phyloP scores from a whole-genome alignment of 768 basidiomycete species.

The Tylopilus intermedius region DNA sequence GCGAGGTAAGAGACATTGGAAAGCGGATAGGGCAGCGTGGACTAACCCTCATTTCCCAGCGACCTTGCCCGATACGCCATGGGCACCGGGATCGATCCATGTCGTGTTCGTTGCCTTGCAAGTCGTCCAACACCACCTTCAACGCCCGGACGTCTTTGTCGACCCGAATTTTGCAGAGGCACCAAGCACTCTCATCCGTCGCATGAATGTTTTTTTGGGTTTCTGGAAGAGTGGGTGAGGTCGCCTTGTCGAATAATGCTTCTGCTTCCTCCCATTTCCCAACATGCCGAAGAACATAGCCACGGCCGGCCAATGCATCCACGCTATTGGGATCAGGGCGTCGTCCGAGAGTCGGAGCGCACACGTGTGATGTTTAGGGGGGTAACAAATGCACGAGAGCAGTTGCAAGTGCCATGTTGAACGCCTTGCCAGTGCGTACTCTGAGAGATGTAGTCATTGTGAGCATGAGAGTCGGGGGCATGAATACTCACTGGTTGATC shows the following conservation, averaged over 20 bases:
- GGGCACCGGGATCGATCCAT: slow-evolving; percentile 71
- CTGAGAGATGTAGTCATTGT: slow-evolving; percentile 35
- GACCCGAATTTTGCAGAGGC: slow-evolving; percentile 48
- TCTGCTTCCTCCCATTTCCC: slow-evolving; percentile 67
- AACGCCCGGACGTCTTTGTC: slow-evolving; percentile 47
- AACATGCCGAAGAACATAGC: slow-evolving; percentile 62
- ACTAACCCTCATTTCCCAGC: slow-evolving; percentile 71
- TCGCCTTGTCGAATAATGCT: slow-evolving; percentile 55
- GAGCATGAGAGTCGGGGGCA: background rate
- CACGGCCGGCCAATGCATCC: slow-evolving; percentile 67
- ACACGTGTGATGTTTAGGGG: slow-evolving; percentile 84
- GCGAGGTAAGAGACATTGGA: slow-evolving; percentile 1
- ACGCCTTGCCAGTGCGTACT: slow-evolving; percentile 44
- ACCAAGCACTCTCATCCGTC: slow-evolving; percentile 84
- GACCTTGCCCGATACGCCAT: slow-evolving; percentile 79
- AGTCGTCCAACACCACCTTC: slow-evolving; percentile 39
- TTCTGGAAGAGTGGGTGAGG: slow-evolving; percentile 43
- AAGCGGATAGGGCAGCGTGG: background rate
- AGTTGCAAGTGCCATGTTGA: slow-evolving; percentile 68
- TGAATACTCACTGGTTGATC: slow-evolving; percentile 41
- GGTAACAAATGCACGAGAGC: slow-evolving; percentile 76
- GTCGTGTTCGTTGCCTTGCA: slow-evolving; percentile 44
- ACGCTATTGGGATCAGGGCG: slow-evolving; percentile 68
- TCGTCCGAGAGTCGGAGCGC: slow-evolving; percentile 72
- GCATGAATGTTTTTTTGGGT: slow-evolving; percentile 53